These are phyloP conservation scores for Avena atlantica DNA, from an alignment of 176 grass and related monocot species.

Conservation along the genomic window DNA sequence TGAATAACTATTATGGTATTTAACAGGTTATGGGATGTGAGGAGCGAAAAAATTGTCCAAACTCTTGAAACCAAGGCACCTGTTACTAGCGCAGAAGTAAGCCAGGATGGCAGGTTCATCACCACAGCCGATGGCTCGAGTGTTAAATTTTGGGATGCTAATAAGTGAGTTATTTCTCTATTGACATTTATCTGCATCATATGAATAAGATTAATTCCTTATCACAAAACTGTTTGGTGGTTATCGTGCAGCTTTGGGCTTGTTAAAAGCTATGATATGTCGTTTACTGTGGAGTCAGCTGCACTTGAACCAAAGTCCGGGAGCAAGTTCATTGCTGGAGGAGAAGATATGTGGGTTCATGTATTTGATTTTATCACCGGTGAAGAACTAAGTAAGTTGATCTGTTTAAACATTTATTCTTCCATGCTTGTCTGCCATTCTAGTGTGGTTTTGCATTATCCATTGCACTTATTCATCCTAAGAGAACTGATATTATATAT, in stretches of 20 bases:
- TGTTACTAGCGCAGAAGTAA: slow-evolving; percentile 90
- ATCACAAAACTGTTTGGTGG: slow-evolving; percentile 12
- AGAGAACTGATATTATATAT: not conserved
- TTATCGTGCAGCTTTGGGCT: slow-evolving; percentile 71
- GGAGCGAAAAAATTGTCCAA: slow-evolving; percentile 80
- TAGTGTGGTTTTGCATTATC: not conserved
- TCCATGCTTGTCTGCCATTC: not conserved
- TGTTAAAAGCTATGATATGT: slow-evolving; percentile 94
- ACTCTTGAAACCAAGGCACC: slow-evolving; percentile 90
- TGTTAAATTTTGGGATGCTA: slow-evolving; percentile 94
- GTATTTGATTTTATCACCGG: slow-evolving; percentile 82
- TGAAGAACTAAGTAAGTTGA: slow-evolving; percentile 79
- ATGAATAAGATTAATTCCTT: not conserved
- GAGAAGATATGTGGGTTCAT: slow-evolving; percentile 95
- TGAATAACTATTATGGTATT: slow-evolving; percentile 23
- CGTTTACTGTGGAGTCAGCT: slow-evolving; percentile 80
- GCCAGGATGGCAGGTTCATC: slow-evolving; percentile 86
- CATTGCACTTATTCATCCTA: not conserved
- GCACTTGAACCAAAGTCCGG: slow-evolving; percentile 83
- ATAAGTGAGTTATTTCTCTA: slow-evolving; percentile 55
- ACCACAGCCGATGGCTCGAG: slow-evolving; percentile 84
- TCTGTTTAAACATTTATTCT: not conserved
- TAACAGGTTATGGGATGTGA: slow-evolving; percentile 86
- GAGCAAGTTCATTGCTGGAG: slow-evolving; percentile 79
- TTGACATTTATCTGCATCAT: not conserved